Evolutionary conservation across 2,329 filamentous ascomycete species (phyloP), one percentile per base, ranked within the genome.

Genomic region (Penicillium palitans): DNA sequence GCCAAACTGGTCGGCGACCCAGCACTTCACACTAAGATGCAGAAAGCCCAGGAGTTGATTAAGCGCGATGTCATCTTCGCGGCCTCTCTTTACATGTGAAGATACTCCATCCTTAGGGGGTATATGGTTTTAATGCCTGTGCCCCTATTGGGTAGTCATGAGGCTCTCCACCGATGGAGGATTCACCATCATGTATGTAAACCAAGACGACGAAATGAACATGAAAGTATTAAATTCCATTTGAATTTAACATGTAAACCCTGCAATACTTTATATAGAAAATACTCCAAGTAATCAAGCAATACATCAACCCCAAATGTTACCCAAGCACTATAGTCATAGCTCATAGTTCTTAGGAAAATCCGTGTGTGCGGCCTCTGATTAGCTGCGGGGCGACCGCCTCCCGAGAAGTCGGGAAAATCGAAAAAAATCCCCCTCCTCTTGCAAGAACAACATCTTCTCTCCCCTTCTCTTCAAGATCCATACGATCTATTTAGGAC

Each of bases 41-140:
- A 96, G 78, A 87, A 87, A 62, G 96, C 93, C 66, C 93, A 98
- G 83, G 95, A 99, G 81, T 84, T 97, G 84, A 99, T 99, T 74
- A 96, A 96, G 83, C 81, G 95, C 70, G 95, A 97, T 74, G 95
- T 96, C 54, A 96, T 91, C 24, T 93, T 93, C 19, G 91, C 93
- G 40, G 91, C 92, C 15, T 91, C 88, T 73, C 76, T 96, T 70
- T 96, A 96, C 72, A 93, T 96, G 89, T 96, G 58, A 66, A 24
- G 19, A 29, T 42, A 19, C 13, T n/a, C 37, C 5, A 44, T 25
- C 21, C n/a, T 55, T 24, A 6, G 19, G 52, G 25, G 12, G 13
- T 33, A 48, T 33, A 54, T 41, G 24, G 31, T 49, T 41, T 33
- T 13, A 27, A 31, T 49, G 2, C 46, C 47, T 24, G n/a, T 2